Percentiles rank a stretch among this genome's conserved stretches.
Conservation (phyloP, 1,139 yeast species). For the Pichia sp. region DNA sequence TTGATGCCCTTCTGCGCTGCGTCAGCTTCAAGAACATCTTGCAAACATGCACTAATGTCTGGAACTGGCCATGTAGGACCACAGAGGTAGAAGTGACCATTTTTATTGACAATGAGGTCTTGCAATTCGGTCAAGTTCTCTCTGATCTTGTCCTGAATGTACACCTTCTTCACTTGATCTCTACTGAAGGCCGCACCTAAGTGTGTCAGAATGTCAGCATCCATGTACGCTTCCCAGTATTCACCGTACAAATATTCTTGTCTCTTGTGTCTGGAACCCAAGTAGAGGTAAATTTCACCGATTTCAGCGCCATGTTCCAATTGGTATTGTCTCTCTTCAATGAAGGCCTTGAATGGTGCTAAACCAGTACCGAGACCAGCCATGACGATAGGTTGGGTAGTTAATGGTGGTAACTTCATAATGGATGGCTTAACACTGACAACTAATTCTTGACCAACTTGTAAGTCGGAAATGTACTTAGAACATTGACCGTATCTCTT, state of each 20-base stretch:
- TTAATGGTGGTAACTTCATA: conserved; percentile 86
- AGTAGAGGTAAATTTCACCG: conserved; percentile 81
- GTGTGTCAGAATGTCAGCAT: conserved; percentile 87
- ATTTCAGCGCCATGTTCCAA: conserved; percentile 79
- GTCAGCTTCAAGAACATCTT: conserved; percentile 69
- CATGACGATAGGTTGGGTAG: conserved; percentile 91
- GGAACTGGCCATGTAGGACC: conserved; percentile 99
- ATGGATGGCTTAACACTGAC: conserved; percentile 96
- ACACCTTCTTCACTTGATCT: conserved; percentile 92
- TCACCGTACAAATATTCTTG: conserved; percentile 97
- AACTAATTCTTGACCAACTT: conserved; percentile 77
- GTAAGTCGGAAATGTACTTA: conserved; percentile 73
- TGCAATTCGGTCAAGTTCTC: conserved; percentile 67
- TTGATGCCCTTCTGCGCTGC: conserved; percentile 61
- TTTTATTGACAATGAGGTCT: conserved; percentile 67
- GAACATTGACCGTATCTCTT: conserved; percentile 93
- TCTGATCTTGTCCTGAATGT: conserved; percentile 90
- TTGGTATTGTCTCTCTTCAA: conserved; percentile 95
- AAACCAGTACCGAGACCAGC: conserved; percentile 97
- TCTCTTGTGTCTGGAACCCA: conserved; percentile 94
- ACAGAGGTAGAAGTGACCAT: conserved; percentile 92
- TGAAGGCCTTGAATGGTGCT: conserved; percentile 97
- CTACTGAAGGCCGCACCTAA: conserved; percentile 98
- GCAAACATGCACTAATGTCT: conserved; percentile 85
- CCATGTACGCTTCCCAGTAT: conserved; percentile 93